Evolutionary conservation across 1,139 yeast species (phyloP).

Genomic region (Pichia sp.): DNA sequence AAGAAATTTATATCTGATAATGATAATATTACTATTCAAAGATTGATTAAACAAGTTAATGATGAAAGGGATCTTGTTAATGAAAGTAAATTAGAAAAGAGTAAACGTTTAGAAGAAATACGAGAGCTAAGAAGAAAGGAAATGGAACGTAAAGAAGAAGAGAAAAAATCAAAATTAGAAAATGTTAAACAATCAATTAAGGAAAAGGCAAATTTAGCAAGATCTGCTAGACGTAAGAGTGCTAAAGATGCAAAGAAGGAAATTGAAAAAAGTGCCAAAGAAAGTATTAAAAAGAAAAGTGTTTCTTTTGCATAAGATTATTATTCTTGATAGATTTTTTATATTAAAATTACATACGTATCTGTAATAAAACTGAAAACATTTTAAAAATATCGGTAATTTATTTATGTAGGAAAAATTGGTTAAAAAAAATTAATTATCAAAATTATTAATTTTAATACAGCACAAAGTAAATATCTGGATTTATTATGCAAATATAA

Average conservation of each 20-base stretch:
- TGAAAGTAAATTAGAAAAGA: conserved; percentile 86
- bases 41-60: conserved; percentile 74
- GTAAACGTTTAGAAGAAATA: conserved; percentile 82
- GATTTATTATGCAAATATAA: no score
- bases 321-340: neutral
- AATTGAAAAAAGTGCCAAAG: conserved; percentile 23
- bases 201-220: conserved; percentile 61
- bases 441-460: no score
- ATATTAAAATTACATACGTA: no score
- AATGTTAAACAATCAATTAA: conserved; percentile 73
- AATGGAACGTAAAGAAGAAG: conserved; percentile 75
- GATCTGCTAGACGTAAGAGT: conserved; percentile 63
- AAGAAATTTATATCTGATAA: conserved; percentile 78
- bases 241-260: conserved; percentile 44
- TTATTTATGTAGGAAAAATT: no score
- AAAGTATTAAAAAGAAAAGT: conserved; percentile 31
- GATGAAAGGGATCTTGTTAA: conserved; percentile 76
- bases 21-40: conserved; percentile 55
- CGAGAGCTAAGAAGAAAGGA: conserved; percentile 83
- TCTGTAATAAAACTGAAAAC: neutral
- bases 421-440: no score
- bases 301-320: conserved; percentile 30
- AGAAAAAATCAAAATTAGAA: conserved; percentile 62
- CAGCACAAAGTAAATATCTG: no score
- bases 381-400: no score